Base-by-base conservation (phyloP, 345 rosid genomes). In the Euphorbia pulcherrima region DNA sequence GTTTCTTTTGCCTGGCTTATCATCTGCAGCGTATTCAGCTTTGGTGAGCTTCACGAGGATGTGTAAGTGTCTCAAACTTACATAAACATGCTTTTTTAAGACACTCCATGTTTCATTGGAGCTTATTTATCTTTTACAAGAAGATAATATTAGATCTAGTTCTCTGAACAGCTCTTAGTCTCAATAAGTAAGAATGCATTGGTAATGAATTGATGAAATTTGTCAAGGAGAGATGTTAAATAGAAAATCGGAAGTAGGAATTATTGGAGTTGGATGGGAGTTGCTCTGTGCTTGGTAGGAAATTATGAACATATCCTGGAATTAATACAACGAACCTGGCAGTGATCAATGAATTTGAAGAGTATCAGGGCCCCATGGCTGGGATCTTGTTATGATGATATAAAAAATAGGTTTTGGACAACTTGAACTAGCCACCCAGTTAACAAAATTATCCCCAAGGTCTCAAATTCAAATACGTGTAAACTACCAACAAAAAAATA, bases 1-100 rank as follows among this genome's bases (percentile, higher is more conserved):
- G 83, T 86, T 90, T 77, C 77, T 90, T 68, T 71, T 90, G 81
- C 93, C 93, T 67, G 87, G 75, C 54, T 41, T 90, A 0, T 84
- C 86, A 60, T 78, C 72, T 63, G 64, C 65, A 81, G 79, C 79
- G 58, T 86, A 90, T 78, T 83, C 85, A 6, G 82, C 85, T 1
- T 68, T 82, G 74, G 73, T 64, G 27, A 80, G 70, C 82, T 79
- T 90, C 82, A 79, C 82, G n/a, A 83, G 76, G 85, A 82, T 87
- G 83, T 76, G 91, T 88, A 78, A 82, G 93, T 75, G 21, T 66
- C 29, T 46, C 46, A 5, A 17, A 20, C 67, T 37, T 23, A 29
- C 40, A 46, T 7, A 9, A 9, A 2, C n/a, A 28, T 41, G 29
- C 13, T 65, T 55, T 7, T 20, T 30, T 23, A 18, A 56, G 18